Evolutionary conservation across 495 filamentous ascomycete species (phyloP), one percentile per base, ranked within the genome.

Genomic region (Daldinia caldariorum): DNA sequence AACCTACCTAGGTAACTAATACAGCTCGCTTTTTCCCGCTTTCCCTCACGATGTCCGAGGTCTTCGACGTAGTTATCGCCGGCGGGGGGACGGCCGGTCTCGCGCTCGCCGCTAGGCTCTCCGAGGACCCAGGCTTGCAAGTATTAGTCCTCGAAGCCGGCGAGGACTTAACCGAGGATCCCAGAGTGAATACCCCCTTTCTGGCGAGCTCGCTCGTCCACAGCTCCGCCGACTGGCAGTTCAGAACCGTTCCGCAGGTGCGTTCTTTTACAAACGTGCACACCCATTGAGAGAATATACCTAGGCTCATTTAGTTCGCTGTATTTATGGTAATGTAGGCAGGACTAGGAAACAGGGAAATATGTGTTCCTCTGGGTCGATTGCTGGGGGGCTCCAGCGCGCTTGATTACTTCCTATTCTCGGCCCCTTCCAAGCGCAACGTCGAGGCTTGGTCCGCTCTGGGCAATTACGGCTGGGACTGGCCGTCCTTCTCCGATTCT

Each of bases 141-240:
- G 79, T 87, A 4, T 76, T 80, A 1, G 77, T 87, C 5, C 77
- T 87, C 14, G 85, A 88, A 71, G 84, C 84, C 10, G 85, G 86
- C 6, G 72, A 66, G 3, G 70, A 73, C 34, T 16, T 47, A 12
- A 57, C 20, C 16, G 14, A 31, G n/a, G 37, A 64, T 41, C 61
- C 49, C 18, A 29, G 29, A 34, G 39, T 57, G 1, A 43, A 1
- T 6, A 56, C 35, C 12, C 50, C 50, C 22, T 53, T 32, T 32
- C 13, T 53, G 49, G 29, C 22, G 8, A 47, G 43, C 10, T 47
- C 43, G 3, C 43, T 47, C 43, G 20, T 9, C 43, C 43, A 18
- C 5, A 47, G 43, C 43, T 47, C 43, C 29, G 49, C 49, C 7
- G 29, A 53, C 7, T 53, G 49, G 22, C 29, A 32, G 9, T 32